Conservation (phyloP, 257 asterid genomes). For the Solanum infundibuliforme region DNA sequence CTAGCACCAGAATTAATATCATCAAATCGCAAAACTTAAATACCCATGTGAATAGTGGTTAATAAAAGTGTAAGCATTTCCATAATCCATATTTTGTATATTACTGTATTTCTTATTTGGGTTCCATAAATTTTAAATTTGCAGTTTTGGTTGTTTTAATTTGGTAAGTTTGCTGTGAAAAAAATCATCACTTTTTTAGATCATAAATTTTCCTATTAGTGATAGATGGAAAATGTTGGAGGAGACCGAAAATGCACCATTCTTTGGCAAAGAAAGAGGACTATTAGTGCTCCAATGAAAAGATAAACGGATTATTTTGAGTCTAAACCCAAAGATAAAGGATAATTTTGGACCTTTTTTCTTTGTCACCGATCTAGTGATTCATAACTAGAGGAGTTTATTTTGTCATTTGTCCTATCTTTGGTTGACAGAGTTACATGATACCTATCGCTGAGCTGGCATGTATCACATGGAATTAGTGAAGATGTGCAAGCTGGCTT, state of each 20-base stretch:
- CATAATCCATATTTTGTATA: neutral
- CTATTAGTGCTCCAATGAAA: neutral
- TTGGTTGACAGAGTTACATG: neutral
- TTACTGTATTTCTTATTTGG: neutral
- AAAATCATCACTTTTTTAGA: neutral
- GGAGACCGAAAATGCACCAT: neutral
- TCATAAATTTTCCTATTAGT: neutral
- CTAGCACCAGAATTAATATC: neutral
- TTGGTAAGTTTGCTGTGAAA: neutral
- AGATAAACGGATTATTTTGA: neutral
- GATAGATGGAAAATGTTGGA: neutral
- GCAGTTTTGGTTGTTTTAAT: neutral
- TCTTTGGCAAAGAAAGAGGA: neutral
- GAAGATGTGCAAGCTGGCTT: neutral
- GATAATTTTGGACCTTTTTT: neutral
- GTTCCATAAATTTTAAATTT: neutral
- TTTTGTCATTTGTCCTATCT: neutral
- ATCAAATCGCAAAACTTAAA: neutral
- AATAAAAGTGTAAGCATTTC: neutral
- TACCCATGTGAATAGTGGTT: neutral
- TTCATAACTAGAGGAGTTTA: neutral
- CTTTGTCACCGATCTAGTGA: neutral
- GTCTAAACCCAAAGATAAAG: neutral
- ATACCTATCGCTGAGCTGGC: neutral
- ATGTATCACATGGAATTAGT: neutral